These are phyloP conservation scores for Kodamaea sp. DNA, from an alignment of 1,139 yeast genomes.

Conservation along the genomic window DNA sequence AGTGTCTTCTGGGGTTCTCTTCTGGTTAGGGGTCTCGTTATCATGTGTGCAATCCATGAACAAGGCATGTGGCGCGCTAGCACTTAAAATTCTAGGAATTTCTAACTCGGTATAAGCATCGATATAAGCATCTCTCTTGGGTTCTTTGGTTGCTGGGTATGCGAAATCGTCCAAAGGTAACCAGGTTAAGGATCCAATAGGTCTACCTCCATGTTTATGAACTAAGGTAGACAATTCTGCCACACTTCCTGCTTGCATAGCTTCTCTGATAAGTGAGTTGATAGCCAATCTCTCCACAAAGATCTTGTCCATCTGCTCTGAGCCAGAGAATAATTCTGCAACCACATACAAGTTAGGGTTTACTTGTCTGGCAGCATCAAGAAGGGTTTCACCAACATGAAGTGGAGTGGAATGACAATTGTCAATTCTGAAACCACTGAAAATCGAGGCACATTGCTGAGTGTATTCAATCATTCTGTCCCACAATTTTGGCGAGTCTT, in stretches of 20 bases:
- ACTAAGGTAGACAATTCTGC: conserved; percentile 83
- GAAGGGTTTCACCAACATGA: conserved; percentile 86
- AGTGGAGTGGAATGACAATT: conserved; percentile 96
- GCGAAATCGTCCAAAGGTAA: conserved; percentile 72
- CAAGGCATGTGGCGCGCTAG: conserved; percentile 83
- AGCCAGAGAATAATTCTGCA: conserved; percentile 92
- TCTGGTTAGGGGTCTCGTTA: conserved; percentile 85
- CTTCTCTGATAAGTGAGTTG: conserved; percentile 87
- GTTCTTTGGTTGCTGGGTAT: conserved; percentile 56
- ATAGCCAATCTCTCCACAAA: conserved; percentile 91
- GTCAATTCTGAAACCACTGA: conserved; percentile 90
- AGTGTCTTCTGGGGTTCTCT: conserved; percentile 91
- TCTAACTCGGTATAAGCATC: conserved; percentile 56
- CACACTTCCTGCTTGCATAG: conserved; percentile 94
- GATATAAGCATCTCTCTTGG: conserved; percentile 28
- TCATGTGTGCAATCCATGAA: conserved; percentile 99
- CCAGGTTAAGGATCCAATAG: conserved; percentile 87
- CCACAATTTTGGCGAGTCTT: conserved; percentile 91
- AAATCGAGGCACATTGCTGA: conserved; percentile 68
- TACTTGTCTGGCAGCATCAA: conserved; percentile 83
- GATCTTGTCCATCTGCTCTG: conserved; percentile 84
- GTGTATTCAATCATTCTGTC: conserved; percentile 81
- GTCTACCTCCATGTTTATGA: conserved; percentile 92
- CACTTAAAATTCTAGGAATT: conserved; percentile 62
- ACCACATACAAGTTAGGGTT: conserved; percentile 89